Conservation (phyloP, 148 eudicot species). For the Heliosperma pusillum region DNA sequence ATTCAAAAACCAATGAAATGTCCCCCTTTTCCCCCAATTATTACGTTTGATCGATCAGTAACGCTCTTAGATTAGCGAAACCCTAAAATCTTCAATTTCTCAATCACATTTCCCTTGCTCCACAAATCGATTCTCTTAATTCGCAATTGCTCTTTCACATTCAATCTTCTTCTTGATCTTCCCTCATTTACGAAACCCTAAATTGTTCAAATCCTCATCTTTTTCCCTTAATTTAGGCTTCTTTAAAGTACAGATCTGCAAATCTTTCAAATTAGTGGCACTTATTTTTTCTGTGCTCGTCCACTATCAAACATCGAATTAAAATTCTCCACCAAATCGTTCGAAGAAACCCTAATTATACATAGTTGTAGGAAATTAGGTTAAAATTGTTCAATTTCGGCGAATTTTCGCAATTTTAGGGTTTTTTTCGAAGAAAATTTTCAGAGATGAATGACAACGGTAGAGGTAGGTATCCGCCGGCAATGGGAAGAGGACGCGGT, state of each 20-base stretch:
- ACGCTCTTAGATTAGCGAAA: not conserved
- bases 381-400: conserved; percentile 4
- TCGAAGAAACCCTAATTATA: conserved; percentile 10
- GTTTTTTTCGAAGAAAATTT: not conserved
- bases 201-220: not conserved
- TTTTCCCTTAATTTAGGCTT: not conserved
- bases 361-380: conserved; percentile 12
- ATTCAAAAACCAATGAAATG: conserved; percentile 12
- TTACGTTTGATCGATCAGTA: not conserved
- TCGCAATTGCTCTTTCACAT: not conserved
- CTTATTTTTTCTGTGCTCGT: conserved; percentile 25
- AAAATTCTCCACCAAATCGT: not conserved
- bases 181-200: conserved; percentile 9
- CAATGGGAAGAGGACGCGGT: conserved; percentile 34
- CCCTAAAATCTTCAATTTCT: not conserved
- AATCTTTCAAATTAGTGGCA: conserved; percentile 27
- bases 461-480: conserved; percentile 34
- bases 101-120: not conserved
- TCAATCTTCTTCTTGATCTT: not conserved
- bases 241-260: conserved; percentile 19
- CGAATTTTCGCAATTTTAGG: conserved; percentile 8
- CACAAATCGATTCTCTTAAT: not conserved
- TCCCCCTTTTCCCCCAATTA: not conserved
- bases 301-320: conserved; percentile 31
- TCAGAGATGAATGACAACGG: conserved; percentile 31